Evolutionary conservation across 1,284 basidiomycete genomes (phyloP), one percentile per base, ranked within the genome.

Genomic region (Lignosus rhinocerotis): DNA sequence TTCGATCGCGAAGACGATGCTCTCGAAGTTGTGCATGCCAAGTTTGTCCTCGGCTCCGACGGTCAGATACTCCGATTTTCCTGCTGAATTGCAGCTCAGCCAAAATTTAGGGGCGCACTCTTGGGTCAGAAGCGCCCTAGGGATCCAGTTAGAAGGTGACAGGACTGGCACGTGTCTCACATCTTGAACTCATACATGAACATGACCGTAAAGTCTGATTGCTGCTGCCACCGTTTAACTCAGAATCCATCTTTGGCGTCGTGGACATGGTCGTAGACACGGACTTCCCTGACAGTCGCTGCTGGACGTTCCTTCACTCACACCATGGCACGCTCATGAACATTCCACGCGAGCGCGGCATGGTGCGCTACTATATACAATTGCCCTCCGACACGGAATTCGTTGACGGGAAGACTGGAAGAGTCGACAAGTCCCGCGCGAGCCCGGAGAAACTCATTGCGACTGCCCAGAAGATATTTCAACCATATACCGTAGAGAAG

Each of bases 271-370:
- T 84, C 31, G 86, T 86, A 0, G 79, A 84, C 17, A 91, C 90
- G 10, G 78, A 93, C 69, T 91, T 93, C 67, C 92, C 93, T 0
- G 92, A 95, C 71, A 86, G 90, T 60, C 85, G 93, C 33, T 88
- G 86, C 62, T 78, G 78, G 58, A 80, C 79, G 46, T 87, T 83
- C 12, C 80, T 88, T 36, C 85, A 87, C 69, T 84, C 83, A 0
- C 73, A 75, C 42, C 76, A 78, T 56, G 80, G 81, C 34, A 80
- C 80, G 0, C 76, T 73, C 65, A 87, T 93, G 85, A 74, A 92
- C 60, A 90, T 93, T 51, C 91, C 92, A 0, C 82, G 92, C 44
- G 87, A 90, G 67, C 83, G 76, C 5, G 87, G 90, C 65, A 80
- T 80, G 60, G 81, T 92, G 19, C 81, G 92, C 39, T 69, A 93